phyloP scores from a whole-genome alignment of 78 protist species.

The Dictyostelium capitatum region DNA sequence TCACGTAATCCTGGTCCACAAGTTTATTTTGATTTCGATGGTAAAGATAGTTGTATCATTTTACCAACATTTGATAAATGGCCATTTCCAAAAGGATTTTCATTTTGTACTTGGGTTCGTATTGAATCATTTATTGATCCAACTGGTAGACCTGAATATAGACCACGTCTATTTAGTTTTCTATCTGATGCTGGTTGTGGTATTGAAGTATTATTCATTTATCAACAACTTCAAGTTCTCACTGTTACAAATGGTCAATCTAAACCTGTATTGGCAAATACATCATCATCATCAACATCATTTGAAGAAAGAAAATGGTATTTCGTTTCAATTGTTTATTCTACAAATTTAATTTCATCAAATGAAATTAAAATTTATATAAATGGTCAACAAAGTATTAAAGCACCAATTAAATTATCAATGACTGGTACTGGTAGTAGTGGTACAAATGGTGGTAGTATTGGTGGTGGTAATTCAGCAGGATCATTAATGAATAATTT shows the following conservation, averaged over 20 bases:
- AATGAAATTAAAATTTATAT: conserved; percentile 43
- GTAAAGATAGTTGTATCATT: conserved; percentile 20
- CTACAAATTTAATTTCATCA: conserved; percentile 13
- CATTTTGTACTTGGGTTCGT: conserved; percentile 69
- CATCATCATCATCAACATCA: neutral
- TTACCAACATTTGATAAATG: conserved; percentile 68
- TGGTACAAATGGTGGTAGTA: too few relatives aligned
- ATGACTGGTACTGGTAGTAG: neutral
- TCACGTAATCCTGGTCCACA: conserved; percentile 76
- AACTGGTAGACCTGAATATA: conserved; percentile 79
- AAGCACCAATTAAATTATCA: conserved; percentile 18
- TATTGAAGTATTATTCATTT: conserved; percentile 62
- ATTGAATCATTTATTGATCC: conserved; percentile 76
- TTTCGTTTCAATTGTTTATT: conserved; percentile 38
- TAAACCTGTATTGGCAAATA: neutral
- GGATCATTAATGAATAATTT: conserved; percentile 35
- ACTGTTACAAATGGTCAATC: neutral
- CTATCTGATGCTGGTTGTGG: conserved; percentile 60
- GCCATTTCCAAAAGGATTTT: conserved; percentile 75
- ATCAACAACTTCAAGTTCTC: conserved; percentile 43
- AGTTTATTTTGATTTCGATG: conserved; percentile 80
- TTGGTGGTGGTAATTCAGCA: neutral
- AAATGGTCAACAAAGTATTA: conserved; percentile 42
- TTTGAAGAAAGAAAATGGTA: conserved; percentile 67
- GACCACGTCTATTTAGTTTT: conserved; percentile 66